phyloP scores from a whole-genome alignment of 371 early-diverging fungal genomes.

The Apophysomyces ossiformis region DNA sequence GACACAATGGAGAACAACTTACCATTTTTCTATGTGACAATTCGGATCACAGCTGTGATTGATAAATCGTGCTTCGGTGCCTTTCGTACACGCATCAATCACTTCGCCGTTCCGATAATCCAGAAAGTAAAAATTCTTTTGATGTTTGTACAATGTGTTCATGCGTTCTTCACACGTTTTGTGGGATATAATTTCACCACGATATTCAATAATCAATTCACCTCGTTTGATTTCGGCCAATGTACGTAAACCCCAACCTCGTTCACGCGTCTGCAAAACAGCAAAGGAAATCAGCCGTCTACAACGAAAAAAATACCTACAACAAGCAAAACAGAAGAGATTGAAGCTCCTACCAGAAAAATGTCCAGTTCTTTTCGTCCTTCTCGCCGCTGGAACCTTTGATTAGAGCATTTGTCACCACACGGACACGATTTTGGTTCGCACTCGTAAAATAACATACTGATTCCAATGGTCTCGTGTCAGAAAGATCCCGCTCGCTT shows the following conservation, averaged over 20 bases:
- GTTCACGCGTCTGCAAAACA: slow-evolving; percentile 50
- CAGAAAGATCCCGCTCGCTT: not conserved
- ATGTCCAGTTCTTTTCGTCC: slow-evolving; percentile 63
- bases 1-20: slow-evolving; percentile 10
- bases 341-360: slow-evolving; percentile 54
- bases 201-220: slow-evolving; percentile 82
- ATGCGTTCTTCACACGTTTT: slow-evolving; percentile 72
- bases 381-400: slow-evolving; percentile 70
- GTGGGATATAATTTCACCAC: slow-evolving; percentile 86
- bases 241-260: slow-evolving; percentile 86
- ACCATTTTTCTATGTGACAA: slow-evolving; percentile 92
- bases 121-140: slow-evolving; percentile 81
- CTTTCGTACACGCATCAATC: slow-evolving; percentile 78
- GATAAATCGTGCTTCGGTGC: slow-evolving; percentile 68
- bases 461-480: slow-evolving; percentile 2
- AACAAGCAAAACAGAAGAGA: not conserved
- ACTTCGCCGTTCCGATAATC: slow-evolving; percentile 79
- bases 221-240: slow-evolving; percentile 60
- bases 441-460: slow-evolving; percentile 83
- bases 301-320: not conserved
- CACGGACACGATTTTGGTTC: slow-evolving; percentile 70
- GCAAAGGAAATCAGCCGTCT: not conserved
- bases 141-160: slow-evolving; percentile 69
- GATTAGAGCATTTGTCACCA: slow-evolving; percentile 76
- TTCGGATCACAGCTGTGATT: slow-evolving; percentile 86